These are phyloP conservation scores for Colletotrichum agaves DNA, from an alignment of 2,329 filamentous ascomycete species.

Conservation along the genomic window DNA sequence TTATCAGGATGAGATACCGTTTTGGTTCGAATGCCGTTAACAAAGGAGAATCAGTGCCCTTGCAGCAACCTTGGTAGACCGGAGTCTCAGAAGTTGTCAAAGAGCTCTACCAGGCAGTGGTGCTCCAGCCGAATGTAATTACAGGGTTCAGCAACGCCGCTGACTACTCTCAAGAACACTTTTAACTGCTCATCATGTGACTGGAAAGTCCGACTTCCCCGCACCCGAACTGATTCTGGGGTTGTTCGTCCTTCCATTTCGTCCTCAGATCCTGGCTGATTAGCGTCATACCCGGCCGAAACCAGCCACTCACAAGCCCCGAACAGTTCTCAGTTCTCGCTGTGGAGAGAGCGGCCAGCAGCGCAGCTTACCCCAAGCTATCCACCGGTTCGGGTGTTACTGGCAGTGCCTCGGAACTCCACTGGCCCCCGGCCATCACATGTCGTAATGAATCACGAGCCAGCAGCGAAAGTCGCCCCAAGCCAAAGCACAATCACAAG, in stretches of 20 bases:
- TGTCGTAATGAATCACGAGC: slow-evolving; percentile 38
- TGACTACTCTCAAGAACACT: no score
- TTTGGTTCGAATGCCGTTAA: no score
- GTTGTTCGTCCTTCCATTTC: slow-evolving; percentile 4
- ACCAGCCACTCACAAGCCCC: slow-evolving; percentile 29
- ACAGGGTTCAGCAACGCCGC: no score
- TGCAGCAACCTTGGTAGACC: no score
- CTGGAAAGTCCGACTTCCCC: background rate
- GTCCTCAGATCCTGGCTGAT: slow-evolving; percentile 3
- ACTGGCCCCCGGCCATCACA: slow-evolving; percentile 35
- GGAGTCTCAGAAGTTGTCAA: no score
- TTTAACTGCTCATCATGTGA: slow-evolving; percentile 28
- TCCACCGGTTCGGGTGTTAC: slow-evolving; percentile 36
- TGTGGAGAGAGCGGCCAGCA: slow-evolving; percentile 14
- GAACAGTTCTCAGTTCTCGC: background rate
- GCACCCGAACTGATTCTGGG: slow-evolving; percentile 19
- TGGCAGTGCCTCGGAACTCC: slow-evolving; percentile 37
- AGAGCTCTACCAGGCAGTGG: no score
- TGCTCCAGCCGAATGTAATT: no score
- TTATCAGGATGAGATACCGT: no score
- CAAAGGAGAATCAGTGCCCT: no score
- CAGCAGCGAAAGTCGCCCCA: slow-evolving; percentile 10
- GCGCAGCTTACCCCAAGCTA: slow-evolving; percentile 35
- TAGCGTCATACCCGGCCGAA: slow-evolving; percentile 27
- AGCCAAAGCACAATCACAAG: background rate